These are phyloP conservation scores for Rutstroemia sp. DNA, from an alignment of 2,329 filamentous ascomycete genomes.

Conservation along the genomic window DNA sequence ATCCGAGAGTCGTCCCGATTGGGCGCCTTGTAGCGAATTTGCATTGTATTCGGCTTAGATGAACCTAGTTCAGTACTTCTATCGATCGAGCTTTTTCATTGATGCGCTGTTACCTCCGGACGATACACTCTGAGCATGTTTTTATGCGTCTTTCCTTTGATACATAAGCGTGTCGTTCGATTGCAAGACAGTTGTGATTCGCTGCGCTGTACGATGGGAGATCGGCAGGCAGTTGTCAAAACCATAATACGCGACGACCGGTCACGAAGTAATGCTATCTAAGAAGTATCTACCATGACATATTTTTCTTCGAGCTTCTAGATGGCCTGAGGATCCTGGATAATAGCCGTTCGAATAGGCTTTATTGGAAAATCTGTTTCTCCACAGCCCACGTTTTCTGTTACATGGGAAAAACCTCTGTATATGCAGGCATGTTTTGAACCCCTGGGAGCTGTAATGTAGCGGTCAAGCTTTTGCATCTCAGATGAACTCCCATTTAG, in stretches of 20 bases:
- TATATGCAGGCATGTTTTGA: neutral
- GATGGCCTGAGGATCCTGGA: neutral
- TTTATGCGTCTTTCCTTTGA: too few species aligned
- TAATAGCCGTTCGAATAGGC: neutral
- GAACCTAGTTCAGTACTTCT: neutral
- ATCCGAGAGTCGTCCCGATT: slow-evolving; percentile 11
- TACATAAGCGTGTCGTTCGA: too few species aligned
- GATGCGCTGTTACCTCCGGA: neutral
- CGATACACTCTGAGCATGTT: too few species aligned
- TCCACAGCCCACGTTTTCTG: slow-evolving; percentile 4
- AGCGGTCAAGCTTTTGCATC: slow-evolving; percentile 7
- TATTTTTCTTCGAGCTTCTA: too few species aligned
- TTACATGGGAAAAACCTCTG: neutral
- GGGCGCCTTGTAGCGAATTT: slow-evolving; percentile 16
- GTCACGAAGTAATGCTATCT: neutral
- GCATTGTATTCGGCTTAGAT: neutral
- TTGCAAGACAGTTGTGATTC: too few species aligned
- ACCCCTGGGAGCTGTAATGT: neutral
- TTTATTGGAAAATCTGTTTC: neutral
- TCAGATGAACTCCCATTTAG: neutral
- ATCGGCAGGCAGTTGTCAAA: too few species aligned
- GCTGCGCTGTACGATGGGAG: too few species aligned
- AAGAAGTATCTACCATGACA: neutral
- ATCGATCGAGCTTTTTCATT: neutral
- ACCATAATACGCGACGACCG: too few species aligned